Evolutionary conservation across 108 stramenopile species (phyloP).

Genomic region (Skeletonema potamos): DNA sequence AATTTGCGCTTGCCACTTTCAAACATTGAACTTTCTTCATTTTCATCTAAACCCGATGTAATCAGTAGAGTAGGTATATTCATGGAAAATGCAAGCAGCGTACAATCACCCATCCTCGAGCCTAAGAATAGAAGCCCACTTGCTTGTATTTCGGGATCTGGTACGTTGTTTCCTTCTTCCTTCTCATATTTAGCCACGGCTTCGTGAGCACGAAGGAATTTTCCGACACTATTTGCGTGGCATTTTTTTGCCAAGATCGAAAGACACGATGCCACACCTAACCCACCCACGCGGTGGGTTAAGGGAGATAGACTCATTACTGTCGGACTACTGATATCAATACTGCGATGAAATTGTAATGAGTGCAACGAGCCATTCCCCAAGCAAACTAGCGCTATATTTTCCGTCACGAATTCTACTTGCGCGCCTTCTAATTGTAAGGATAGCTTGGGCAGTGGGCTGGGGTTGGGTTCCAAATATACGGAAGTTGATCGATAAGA

Average conservation of each 20-base stretch:
- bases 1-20: constrained; percentile 28
- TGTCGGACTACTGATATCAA: not conserved
- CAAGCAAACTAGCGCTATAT: constrained; percentile 61
- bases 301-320: constrained; percentile 66
- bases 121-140: constrained; percentile 76
- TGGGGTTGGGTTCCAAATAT: constrained; percentile 62
- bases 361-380: constrained; percentile 68
- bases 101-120: constrained; percentile 83
- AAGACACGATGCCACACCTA: constrained; percentile 68
- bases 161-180: not conserved
- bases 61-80: constrained; percentile 39
- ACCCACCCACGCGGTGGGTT: constrained; percentile 59
- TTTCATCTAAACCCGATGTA: constrained; percentile 18
- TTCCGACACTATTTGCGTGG: constrained; percentile 14
- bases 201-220: constrained; percentile 9
- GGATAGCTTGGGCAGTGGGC: constrained; percentile 68
- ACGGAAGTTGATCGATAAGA: constrained; percentile 16
- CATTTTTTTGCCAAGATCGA: constrained; percentile 35
- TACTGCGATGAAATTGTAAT: constrained; percentile 44
- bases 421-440: constrained; percentile 78
- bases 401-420: constrained; percentile 46
- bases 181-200: constrained; percentile 16
- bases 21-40: not conserved
- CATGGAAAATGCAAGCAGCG: constrained; percentile 71
- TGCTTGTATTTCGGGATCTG: constrained; percentile 20